These are phyloP conservation scores for Ceratobasidium sp. DNA, from an alignment of 1,284 basidiomycete genomes.

Conservation along the genomic window DNA sequence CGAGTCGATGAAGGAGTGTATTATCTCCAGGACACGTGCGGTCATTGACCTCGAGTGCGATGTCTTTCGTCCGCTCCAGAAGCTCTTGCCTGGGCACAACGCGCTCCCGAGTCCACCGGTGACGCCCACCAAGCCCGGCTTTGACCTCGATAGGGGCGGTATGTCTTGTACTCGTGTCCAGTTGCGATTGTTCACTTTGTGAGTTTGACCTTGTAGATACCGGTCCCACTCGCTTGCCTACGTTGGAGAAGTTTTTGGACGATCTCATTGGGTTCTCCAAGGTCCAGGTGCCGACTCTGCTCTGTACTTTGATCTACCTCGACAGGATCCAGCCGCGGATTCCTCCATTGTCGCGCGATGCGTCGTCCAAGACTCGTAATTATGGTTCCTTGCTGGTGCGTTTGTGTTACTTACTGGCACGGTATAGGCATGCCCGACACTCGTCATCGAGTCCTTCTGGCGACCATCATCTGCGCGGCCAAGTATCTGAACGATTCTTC, in stretches of 20 bases:
- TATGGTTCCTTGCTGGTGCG: constrained; percentile 3
- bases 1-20: constrained; percentile 82
- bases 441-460: constrained; percentile 94
- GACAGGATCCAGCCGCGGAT: constrained; percentile 86
- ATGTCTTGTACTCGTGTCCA: constrained; percentile 23
- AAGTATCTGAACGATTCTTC: constrained; percentile 98
- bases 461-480: constrained; percentile 93
- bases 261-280: constrained; percentile 87
- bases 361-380: constrained; percentile 48
- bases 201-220: constrained; percentile 2
- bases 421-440: constrained; percentile 86
- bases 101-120: constrained; percentile 53
- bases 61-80: constrained; percentile 17
- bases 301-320: constrained; percentile 94
- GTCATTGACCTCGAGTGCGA: constrained; percentile 72
- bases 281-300: constrained; percentile 91
- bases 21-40: constrained; percentile 74
- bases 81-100: background rate
- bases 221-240: constrained; percentile 62
- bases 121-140: constrained; percentile 54
- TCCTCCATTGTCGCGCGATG: constrained; percentile 88
- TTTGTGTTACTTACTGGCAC: constrained; percentile 25
- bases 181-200: background rate
- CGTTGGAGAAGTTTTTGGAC: constrained; percentile 89
- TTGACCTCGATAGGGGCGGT: constrained; percentile 46